phyloP scores from a whole-genome alignment of 805 yeast genomes.

The Yarrowia sp. region DNA sequence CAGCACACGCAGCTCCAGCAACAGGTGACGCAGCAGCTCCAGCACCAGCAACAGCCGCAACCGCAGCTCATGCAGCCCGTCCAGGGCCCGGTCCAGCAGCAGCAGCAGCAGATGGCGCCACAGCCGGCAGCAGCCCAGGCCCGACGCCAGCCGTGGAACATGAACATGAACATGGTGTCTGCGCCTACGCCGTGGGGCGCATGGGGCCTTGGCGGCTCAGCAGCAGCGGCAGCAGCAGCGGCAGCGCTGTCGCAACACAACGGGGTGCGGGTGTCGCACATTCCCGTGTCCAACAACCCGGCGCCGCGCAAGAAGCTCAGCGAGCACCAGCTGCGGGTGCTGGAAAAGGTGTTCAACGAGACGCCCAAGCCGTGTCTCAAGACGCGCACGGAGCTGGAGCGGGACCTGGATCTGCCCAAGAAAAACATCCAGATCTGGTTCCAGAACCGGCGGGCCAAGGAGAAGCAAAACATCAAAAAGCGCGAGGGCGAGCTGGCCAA shows the following conservation, averaged over 20 bases:
- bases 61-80: background rate
- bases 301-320: conserved; percentile 34
- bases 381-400: conserved; percentile 64
- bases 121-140: background rate
- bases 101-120: background rate
- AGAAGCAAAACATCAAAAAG: conserved; percentile 52
- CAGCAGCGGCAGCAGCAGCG: conserved; percentile 11
- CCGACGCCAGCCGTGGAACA: conserved; percentile 9
- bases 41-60: background rate
- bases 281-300: conserved; percentile 16
- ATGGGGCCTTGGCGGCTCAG: background rate
- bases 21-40: conserved; percentile 12
- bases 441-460: conserved; percentile 67
- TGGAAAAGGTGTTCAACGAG: conserved; percentile 64
- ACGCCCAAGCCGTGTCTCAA: conserved; percentile 76
- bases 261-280: conserved; percentile 23
- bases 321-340: conserved; percentile 44
- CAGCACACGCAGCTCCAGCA: conserved; percentile 20
- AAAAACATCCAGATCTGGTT: conserved; percentile 92
- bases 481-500: conserved; percentile 33
- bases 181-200: conserved; percentile 18
- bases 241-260: conserved; percentile 25
- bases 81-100: background rate
- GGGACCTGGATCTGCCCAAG: conserved; percentile 71
- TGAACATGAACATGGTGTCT: conserved; percentile 15